phyloP scores from a whole-genome alignment of 2,329 filamentous ascomycete species.

The Penicillium sp. region DNA sequence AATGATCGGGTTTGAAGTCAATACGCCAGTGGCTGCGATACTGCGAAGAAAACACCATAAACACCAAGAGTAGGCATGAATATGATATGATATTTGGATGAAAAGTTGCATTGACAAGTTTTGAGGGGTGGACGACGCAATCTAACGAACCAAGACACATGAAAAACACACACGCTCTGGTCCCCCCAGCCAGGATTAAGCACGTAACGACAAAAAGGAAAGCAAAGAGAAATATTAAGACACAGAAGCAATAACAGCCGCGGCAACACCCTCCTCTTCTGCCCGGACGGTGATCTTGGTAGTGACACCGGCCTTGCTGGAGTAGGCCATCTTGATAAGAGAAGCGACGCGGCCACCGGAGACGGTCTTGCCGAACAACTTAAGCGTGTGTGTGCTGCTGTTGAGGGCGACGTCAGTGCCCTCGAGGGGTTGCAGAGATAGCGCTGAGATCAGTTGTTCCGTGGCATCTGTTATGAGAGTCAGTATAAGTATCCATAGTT shows the following conservation, averaged over 20 bases:
- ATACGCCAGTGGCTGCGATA: not conserved
- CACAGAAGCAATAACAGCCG: conserved; percentile 78
- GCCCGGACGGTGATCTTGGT: conserved; percentile 91
- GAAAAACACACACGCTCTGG: conserved; percentile 12
- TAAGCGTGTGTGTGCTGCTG: conserved; percentile 87
- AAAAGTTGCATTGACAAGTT: conserved; percentile 14
- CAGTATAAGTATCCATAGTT: conserved; percentile 24
- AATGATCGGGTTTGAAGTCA: not conserved
- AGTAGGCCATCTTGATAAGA: conserved; percentile 88
- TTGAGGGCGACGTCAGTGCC: conserved; percentile 88
- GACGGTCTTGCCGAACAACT: conserved; percentile 93
- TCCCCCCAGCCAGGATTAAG: conserved; percentile 13
- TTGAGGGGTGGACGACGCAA: conserved; percentile 13
- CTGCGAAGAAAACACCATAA: not conserved
- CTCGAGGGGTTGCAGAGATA: conserved; percentile 90
- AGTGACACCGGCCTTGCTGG: conserved; percentile 86
- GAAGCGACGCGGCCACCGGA: conserved; percentile 84
- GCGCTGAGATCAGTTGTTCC: conserved; percentile 78
- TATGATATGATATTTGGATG: conserved; percentile 9
- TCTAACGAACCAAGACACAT: conserved; percentile 13
- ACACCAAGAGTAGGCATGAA: not conserved
- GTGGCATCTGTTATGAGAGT: conserved; percentile 68
- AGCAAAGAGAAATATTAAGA: conserved; percentile 54
- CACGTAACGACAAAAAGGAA: conserved; percentile 18
- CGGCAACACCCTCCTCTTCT: conserved; percentile 88